Base-by-base conservation (phyloP, 2,329 filamentous ascomycete species). In the Colletotrichum theobromicola region DNA sequence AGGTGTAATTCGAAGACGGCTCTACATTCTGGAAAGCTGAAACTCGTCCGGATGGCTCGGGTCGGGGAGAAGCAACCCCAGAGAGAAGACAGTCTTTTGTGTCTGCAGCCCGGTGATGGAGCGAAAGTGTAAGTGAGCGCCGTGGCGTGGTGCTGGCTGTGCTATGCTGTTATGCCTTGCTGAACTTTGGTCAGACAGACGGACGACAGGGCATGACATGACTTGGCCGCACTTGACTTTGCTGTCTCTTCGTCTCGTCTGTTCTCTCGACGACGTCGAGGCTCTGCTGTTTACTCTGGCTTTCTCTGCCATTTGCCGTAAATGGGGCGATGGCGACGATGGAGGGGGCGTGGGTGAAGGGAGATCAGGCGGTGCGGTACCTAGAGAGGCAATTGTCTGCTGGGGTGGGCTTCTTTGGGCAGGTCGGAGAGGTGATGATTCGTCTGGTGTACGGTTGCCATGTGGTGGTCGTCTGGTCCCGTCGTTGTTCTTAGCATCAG, bases 291-390 rank as follows among this genome's bases (percentile, higher is more conserved):
- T 64, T 21, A 21, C 60, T 68, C 60, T 62, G 57, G 57, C 67
- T 67, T 74, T 72, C 62, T 67, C 67, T 58, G 60, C 70, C 35
- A 71, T 66, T 71, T 72, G 62, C 72, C 72, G 68, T 69, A 74
- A 74, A 46, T 62, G 61, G 72, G 67, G 15, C 35, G 69, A 61
- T 30, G 34, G 28, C 37, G 34, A 24, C 46, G 55, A 74, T 74
- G 72, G 72, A 74, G 72, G 72, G 72, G 72, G 72, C 18, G 67
- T 71, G 72, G 30, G 37, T 16, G 16, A 55, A 67, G 16, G 53
- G 46, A 69, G 53, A 46, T 34, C 32, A n/a, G 62, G 53, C 53
- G 55, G 50, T 37, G 24, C 16, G 65, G 72, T 72, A 37, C 67
- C 60, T 70, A 28, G 57, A 74, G 67, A 71, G 67, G 58, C 42